A percentile compares a stretch with the other conserved stretches of the same genome.
These are phyloP conservation scores for Lonicera japonica DNA, from an alignment of 129 eudicot genomes.

Conservation along the genomic window DNA sequence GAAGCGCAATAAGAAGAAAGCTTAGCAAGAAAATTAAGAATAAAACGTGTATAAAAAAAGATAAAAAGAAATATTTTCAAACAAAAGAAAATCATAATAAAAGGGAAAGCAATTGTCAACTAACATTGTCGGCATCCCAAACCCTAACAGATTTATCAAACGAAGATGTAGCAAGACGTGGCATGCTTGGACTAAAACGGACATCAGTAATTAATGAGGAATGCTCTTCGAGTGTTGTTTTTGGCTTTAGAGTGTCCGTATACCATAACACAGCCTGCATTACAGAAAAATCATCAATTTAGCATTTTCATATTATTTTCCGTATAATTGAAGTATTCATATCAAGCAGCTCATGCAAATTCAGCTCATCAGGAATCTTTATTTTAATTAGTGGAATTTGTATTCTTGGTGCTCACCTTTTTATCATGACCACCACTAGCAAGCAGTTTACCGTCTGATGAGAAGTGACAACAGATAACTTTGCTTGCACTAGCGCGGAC, in stretches of 20 bases:
- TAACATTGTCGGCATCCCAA: constrained; percentile 96
- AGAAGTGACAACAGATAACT: constrained; percentile 93
- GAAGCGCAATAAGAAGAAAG: no score
- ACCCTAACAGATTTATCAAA: constrained; percentile 97
- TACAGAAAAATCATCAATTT: background rate
- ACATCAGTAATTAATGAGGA: constrained; percentile 80
- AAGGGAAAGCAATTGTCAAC: constrained; percentile 21
- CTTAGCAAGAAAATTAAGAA: no score
- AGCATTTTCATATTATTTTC: background rate
- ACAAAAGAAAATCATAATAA: background rate
- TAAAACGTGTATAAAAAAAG: no score
- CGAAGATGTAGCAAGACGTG: constrained; percentile 95
- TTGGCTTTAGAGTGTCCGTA: constrained; percentile 70
- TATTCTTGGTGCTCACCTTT: constrained; percentile 44
- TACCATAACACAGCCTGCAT: constrained; percentile 93
- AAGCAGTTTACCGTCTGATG: constrained; percentile 93
- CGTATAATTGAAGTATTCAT: background rate
- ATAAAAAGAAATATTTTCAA: no score
- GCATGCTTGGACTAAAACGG: constrained; percentile 95
- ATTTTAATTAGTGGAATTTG: background rate
- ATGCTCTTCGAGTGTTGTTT: constrained; percentile 90
- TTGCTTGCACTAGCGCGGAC: constrained; percentile 86
- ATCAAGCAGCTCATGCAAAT: background rate
- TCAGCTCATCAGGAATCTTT: background rate
- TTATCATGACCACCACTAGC: constrained; percentile 98